These are phyloP conservation scores for Cyberlindnera bimundalis DNA, from an alignment of 805 yeast genomes.

Conservation along the genomic window DNA sequence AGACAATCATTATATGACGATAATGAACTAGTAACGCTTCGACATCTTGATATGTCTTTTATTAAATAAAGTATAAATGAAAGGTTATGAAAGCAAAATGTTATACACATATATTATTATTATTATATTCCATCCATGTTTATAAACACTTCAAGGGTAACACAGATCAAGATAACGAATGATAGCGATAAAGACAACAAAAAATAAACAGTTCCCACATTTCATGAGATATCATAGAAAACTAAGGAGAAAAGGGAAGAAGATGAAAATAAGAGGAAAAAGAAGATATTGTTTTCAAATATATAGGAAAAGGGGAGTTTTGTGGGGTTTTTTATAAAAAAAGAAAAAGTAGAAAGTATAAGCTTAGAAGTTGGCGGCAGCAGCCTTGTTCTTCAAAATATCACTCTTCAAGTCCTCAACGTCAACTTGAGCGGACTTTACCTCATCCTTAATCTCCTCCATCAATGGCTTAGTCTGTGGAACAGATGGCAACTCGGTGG, in stretches of 20 bases:
- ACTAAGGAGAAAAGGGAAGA: too few species aligned
- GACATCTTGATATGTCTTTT: slow-evolving; percentile 18
- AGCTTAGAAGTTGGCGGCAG: slow-evolving; percentile 21
- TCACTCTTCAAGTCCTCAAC: slow-evolving; percentile 33
- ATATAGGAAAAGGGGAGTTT: background rate
- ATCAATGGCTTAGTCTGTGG: slow-evolving; percentile 29
- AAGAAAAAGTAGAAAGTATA: too few species aligned
- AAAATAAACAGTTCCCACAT: too few species aligned
- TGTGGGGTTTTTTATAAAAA: too few species aligned
- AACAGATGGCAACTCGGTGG: slow-evolving; percentile 32
- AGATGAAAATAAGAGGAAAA: too few species aligned
- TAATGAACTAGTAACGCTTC: slow-evolving; percentile 10
- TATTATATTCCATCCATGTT: background rate
- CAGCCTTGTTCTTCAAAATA: slow-evolving; percentile 29
- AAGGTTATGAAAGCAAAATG: too few species aligned
- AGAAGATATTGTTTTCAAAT: too few species aligned
- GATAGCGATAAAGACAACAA: too few species aligned
- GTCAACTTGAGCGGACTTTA: slow-evolving; percentile 18
- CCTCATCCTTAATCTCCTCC: slow-evolving; percentile 19
- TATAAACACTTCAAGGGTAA: background rate
- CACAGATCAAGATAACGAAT: too few species aligned
- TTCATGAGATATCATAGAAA: too few species aligned
- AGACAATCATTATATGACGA: too few species aligned
- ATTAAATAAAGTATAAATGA: slow-evolving; percentile 5
- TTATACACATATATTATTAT: too few species aligned